Conservation (phyloP, 768 basidiomycete species). For the Naganishia vaughanmartiniae region DNA sequence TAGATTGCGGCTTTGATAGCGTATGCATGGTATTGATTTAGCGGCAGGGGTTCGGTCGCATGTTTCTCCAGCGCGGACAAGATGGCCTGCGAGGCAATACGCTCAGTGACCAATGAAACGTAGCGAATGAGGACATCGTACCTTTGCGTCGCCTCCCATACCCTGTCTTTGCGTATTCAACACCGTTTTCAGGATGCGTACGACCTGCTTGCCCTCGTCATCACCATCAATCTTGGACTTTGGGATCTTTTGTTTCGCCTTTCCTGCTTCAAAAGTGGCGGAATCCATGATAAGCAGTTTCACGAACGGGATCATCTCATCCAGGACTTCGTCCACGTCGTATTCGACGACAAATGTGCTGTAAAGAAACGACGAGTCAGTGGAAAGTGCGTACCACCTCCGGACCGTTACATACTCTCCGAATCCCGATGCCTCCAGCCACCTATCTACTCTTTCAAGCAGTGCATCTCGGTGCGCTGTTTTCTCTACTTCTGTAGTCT, state of each 20-base stretch:
- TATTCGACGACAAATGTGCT: conserved; percentile 37
- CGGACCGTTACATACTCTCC: conserved; percentile 54
- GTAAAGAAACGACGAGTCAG: neutral
- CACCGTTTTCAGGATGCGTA: conserved; percentile 14
- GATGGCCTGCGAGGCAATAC: neutral
- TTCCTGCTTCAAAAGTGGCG: conserved; percentile 63
- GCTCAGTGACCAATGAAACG: neutral
- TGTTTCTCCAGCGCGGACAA: conserved; percentile 15
- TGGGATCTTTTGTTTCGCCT: conserved; percentile 67
- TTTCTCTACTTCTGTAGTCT: neutral
- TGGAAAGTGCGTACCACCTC: no score
- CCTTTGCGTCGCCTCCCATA: conserved; percentile 8
- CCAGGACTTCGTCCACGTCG: conserved; percentile 53
- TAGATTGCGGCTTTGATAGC: conserved; percentile 21
- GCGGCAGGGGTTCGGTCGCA: conserved; percentile 1
- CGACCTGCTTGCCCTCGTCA: conserved; percentile 2
- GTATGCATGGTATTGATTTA: conserved; percentile 19
- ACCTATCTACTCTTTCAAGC: conserved; percentile 81
- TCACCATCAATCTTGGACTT: conserved; percentile 63
- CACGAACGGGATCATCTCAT: conserved; percentile 64
- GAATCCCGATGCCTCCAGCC: conserved; percentile 84
- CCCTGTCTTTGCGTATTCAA: conserved; percentile 5
- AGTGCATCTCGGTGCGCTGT: conserved; percentile 52
- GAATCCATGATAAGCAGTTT: conserved; percentile 62
- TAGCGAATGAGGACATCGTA: neutral